These are phyloP conservation scores for Trichoderma asperelloides DNA, from an alignment of 495 filamentous ascomycete genomes.

Conservation along the genomic window DNA sequence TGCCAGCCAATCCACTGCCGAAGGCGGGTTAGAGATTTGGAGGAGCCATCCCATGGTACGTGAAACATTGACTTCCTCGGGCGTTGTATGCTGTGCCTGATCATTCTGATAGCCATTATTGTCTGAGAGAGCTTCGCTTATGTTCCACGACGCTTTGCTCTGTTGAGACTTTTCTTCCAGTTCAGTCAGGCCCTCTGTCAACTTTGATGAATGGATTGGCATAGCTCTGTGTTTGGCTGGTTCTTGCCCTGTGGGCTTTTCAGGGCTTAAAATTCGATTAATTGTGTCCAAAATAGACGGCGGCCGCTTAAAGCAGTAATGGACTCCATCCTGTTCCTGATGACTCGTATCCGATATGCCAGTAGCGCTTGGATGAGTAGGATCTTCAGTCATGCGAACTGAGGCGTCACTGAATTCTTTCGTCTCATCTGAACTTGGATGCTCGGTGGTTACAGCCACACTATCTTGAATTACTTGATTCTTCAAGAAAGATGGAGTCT, in stretches of 20 bases:
- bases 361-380: background rate
- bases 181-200: background rate
- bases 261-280: background rate
- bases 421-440: background rate
- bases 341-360: background rate
- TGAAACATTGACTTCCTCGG: background rate
- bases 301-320: too few relatives aligned
- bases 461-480: background rate
- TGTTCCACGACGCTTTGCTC: background rate
- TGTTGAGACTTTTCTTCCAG: background rate
- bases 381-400: background rate
- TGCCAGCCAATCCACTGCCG: background rate
- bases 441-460: background rate
- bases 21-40: background rate
- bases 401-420: background rate
- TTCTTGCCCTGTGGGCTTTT: background rate
- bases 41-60: background rate
- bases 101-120: background rate
- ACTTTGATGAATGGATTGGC: background rate
- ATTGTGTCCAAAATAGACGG: background rate
- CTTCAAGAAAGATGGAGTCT: background rate
- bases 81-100: background rate
- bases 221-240: background rate
- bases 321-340: background rate
- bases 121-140: background rate